Conservation (phyloP, 164 flowering plant species). For the Dillenia suffruticosa region DNA sequence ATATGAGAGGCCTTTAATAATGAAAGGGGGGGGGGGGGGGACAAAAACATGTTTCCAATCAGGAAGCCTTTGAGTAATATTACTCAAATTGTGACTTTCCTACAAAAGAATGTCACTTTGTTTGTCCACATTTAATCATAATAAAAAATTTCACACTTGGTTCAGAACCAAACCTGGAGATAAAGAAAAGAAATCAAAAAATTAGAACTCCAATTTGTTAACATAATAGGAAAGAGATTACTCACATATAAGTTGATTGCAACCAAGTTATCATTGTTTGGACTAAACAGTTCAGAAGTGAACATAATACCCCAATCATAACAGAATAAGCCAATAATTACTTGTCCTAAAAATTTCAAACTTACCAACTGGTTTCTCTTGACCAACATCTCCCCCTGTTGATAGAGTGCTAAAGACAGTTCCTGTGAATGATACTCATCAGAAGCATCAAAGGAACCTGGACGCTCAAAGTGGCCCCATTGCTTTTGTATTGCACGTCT, state of each 20-base stretch:
- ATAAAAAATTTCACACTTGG: no score
- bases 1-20: background rate
- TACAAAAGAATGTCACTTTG: background rate
- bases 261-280: no score
- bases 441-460: conserved; percentile 83
- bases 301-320: no score
- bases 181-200: no score
- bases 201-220: no score
- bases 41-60: background rate
- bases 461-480: conserved; percentile 67
- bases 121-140: no score
- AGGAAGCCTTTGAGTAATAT: background rate
- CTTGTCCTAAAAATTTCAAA: background rate
- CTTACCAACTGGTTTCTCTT: conserved; percentile 60
- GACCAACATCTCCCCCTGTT: conserved; percentile 44
- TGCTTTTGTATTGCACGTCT: conserved; percentile 45
- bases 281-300: no score
- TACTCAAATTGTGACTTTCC: background rate
- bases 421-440: conserved; percentile 83
- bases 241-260: no score
- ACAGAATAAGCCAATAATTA: background rate
- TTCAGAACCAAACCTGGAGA: no score
- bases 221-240: no score
- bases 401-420: conserved; percentile 50
- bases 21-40: background rate